Percentiles rank a stretch among this genome's conserved stretches.
These are phyloP conservation scores for Plasmopara viticola DNA, from an alignment of 352 stramenopile species.

Conservation along the genomic window DNA sequence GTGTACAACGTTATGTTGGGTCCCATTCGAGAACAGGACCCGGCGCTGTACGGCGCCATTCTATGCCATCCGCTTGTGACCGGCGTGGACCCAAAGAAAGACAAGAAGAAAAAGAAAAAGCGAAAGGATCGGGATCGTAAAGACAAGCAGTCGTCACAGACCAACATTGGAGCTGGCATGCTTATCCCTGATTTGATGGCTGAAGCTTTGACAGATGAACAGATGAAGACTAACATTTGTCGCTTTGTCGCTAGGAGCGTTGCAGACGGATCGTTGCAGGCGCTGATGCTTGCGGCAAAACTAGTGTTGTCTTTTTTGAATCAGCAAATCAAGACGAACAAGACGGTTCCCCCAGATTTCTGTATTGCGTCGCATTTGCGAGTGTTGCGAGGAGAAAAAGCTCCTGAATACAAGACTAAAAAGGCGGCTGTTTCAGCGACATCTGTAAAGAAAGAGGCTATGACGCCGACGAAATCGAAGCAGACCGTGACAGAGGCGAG, in stretches of 20 bases:
- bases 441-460: constrained; percentile 25
- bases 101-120: constrained; percentile 84
- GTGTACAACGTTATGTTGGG: constrained; percentile 75
- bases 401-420: constrained; percentile 38
- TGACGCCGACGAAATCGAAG: constrained; percentile 28
- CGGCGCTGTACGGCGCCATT: constrained; percentile 77
- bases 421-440: background rate
- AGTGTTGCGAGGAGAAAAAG: constrained; percentile 63
- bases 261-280: constrained; percentile 69
- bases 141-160: constrained; percentile 43
- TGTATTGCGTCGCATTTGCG: constrained; percentile 63
- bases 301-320: constrained; percentile 51
- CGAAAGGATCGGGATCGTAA: constrained; percentile 77
- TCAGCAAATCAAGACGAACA: constrained; percentile 13
- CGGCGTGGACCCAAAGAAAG: constrained; percentile 66
- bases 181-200: constrained; percentile 62
- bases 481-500: constrained; percentile 21
- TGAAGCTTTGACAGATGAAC: constrained; percentile 41
- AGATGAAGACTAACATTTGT: constrained; percentile 59
- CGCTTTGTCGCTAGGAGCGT: constrained; percentile 73
- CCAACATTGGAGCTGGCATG: constrained; percentile 40
- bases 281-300: constrained; percentile 65
- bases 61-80: constrained; percentile 79
- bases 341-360: constrained; percentile 24
- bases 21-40: constrained; percentile 72